Evolutionary conservation across 768 basidiomycete genomes (phyloP).

Genomic region (Mycena maculata): DNA sequence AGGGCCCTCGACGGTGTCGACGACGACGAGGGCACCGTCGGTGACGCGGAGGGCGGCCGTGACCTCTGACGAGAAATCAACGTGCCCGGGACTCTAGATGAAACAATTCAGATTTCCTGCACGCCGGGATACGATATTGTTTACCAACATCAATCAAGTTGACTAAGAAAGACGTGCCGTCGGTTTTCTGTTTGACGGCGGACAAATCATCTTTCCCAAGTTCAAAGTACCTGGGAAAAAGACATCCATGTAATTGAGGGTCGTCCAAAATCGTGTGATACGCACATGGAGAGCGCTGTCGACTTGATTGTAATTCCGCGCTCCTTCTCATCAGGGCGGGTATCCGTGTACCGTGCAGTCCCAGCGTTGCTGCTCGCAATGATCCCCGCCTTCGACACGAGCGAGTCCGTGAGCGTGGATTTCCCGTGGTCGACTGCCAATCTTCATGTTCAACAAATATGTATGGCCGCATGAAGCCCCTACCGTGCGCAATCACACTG

Average conservation of each 20-base stretch:
- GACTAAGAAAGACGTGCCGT: constrained; percentile 96
- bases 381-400: constrained; percentile 99
- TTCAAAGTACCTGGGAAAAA: constrained; percentile 88
- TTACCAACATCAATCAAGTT: constrained; percentile 90
- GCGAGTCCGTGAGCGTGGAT: constrained; percentile 97
- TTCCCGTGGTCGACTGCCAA: constrained; percentile 97
- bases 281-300: constrained; percentile 84
- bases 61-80: constrained; percentile 99
- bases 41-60: constrained; percentile 99
- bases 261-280: too few species aligned
- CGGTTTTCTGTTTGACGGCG: constrained; percentile 93
- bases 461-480: constrained; percentile 40
- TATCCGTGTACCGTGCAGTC: constrained; percentile 96
- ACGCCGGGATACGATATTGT: neutral
- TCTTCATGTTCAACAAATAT: neutral
- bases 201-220: constrained; percentile 87
- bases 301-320: constrained; percentile 99
- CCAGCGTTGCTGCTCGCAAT: constrained; percentile 94
- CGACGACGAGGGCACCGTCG: constrained; percentile 99
- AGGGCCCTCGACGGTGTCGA: constrained; percentile 99
- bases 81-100: constrained; percentile 85
- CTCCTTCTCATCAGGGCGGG: constrained; percentile 97
- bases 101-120: neutral
- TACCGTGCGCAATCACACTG: constrained; percentile 73
- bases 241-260: too few species aligned